Conservation (phyloP, 345 rosid species). For the Excoecaria cochinchinensis region DNA sequence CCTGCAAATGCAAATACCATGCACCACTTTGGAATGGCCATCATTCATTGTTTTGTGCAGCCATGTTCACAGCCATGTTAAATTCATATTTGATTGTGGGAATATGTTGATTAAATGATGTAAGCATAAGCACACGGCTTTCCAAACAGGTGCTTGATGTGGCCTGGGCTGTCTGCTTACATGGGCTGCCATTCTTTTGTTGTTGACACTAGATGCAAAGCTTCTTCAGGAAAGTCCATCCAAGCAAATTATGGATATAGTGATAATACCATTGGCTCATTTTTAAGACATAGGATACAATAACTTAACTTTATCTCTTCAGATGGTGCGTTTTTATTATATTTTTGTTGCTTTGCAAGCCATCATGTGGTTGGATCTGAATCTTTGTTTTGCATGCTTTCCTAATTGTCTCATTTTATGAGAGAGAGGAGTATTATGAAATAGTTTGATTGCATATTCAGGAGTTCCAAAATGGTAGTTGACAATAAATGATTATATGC, state of each 20-base stretch:
- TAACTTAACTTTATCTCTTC: neutral
- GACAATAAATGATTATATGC: neutral
- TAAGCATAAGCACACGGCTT: neutral
- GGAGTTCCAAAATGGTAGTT: neutral
- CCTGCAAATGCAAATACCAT: neutral
- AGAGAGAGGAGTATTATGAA: neutral
- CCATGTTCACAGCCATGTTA: neutral
- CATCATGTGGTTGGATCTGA: neutral
- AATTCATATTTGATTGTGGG: neutral
- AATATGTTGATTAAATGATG: neutral
- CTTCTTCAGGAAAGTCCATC: neutral
- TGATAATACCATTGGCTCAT: neutral
- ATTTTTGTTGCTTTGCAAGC: neutral
- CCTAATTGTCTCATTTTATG: too few relatives aligned
- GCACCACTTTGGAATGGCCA: neutral
- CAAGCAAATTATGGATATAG: neutral
- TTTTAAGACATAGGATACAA: neutral
- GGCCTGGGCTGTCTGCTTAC: conserved; percentile 2
- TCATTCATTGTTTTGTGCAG: neutral
- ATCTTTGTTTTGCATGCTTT: neutral
- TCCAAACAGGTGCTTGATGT: neutral
- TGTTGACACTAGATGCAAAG: neutral
- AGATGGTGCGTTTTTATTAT: neutral
- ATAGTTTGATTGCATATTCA: neutral
- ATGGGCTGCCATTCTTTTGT: neutral